These are phyloP conservation scores for Plasmodium gallinaceum DNA, from an alignment of 169 alveolate species.

Conservation along the genomic window DNA sequence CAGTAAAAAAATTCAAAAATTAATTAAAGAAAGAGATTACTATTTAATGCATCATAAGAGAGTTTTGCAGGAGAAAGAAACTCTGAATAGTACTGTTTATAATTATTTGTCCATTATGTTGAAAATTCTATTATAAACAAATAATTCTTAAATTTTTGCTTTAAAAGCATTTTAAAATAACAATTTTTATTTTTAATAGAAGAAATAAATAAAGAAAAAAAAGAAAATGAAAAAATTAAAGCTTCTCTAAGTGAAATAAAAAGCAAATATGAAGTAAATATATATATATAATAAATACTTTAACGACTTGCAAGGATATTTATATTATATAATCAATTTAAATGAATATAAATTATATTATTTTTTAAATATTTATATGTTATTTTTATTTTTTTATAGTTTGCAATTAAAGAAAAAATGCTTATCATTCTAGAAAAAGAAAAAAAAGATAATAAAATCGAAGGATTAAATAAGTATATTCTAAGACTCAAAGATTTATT, in stretches of 20 bases:
- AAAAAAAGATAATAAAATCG: conserved; percentile 70
- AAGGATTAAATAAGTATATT: conserved; percentile 71
- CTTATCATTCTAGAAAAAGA: conserved; percentile 55
- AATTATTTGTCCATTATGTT: conserved; percentile 9
- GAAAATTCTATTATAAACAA: conserved; percentile 17
- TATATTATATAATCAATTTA: not conserved
- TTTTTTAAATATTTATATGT: conserved; percentile 3
- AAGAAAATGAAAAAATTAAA: conserved; percentile 68
- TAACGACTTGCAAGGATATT: not conserved
- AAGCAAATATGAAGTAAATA: conserved; percentile 64
- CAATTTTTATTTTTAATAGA: conserved; percentile 61
- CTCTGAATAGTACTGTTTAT: conserved; percentile 52
- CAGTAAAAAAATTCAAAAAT: conserved; percentile 74
- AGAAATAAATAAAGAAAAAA: conserved; percentile 70
- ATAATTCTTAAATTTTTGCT: conserved; percentile 15
- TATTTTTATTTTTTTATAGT: conserved; percentile 45
- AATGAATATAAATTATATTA: conserved; percentile 7
- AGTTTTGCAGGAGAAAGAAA: conserved; percentile 74
- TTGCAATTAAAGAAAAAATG: conserved; percentile 69
- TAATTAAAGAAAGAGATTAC: conserved; percentile 75
- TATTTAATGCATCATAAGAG: conserved; percentile 76
- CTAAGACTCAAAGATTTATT: conserved; percentile 49
- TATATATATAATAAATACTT: not conserved
- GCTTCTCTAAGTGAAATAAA: conserved; percentile 63
- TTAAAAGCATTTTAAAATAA: conserved; percentile 14